These are phyloP conservation scores for Tylopilus sp. DNA, from an alignment of 1,284 basidiomycete genomes.

Conservation along the genomic window DNA sequence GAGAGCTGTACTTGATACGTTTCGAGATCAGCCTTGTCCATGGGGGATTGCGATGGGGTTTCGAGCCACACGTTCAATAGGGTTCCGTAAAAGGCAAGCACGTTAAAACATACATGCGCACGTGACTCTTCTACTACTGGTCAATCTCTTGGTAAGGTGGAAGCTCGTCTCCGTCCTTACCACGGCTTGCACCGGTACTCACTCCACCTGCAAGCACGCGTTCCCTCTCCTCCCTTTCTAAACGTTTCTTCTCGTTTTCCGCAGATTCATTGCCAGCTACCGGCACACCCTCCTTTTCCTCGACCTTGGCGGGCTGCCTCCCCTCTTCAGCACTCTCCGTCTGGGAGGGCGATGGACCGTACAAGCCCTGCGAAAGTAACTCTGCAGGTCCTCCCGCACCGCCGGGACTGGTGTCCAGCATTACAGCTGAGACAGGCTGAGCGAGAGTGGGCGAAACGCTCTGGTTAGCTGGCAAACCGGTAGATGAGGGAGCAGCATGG, in stretches of 20 bases:
- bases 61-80: not conserved
- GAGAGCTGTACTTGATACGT: constrained; percentile 87
- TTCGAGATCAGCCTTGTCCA: constrained; percentile 80
- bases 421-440: constrained; percentile 32
- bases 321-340: constrained; percentile 49
- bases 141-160: constrained; percentile 63
- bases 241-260: constrained; percentile 64
- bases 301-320: constrained; percentile 46
- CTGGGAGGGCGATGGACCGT: constrained; percentile 24
- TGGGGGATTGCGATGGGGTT: not conserved
- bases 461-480: constrained; percentile 46
- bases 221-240: constrained; percentile 65
- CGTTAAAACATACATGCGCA: not conserved
- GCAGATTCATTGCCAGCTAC: constrained; percentile 31
- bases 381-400: constrained; percentile 25
- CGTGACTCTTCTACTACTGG: constrained; percentile 5
- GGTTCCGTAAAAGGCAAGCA: constrained; percentile 27
- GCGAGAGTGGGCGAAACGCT: constrained; percentile 50
- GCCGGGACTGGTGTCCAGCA: constrained; percentile 25
- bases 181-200: too few relatives aligned
- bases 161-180: constrained; percentile 48
- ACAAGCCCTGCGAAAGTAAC: constrained; percentile 29
- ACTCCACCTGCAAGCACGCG: constrained; percentile 41
- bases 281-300: constrained; percentile 37
- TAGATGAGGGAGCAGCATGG: not conserved